phyloP scores from a whole-genome alignment of 768 basidiomycete genomes.

The Phaeotremella fagi region DNA sequence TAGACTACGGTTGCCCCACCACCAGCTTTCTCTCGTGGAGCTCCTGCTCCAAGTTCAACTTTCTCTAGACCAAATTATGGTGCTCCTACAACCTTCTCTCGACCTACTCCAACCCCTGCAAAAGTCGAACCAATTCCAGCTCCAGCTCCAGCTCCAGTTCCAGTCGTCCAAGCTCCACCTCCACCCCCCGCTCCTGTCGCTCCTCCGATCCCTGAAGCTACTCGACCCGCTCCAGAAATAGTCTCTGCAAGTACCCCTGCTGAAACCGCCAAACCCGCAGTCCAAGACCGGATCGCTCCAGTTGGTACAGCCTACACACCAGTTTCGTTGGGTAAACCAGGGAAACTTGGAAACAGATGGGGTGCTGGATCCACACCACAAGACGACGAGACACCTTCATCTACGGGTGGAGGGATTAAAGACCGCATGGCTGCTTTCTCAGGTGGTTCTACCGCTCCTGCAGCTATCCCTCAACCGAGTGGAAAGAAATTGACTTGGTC shows the following conservation, averaged over 20 bases:
- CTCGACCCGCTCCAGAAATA: constrained; percentile 11
- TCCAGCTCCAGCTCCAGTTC: constrained; percentile 28
- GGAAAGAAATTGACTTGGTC: constrained; percentile 86
- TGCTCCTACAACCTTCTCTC: constrained; percentile 1
- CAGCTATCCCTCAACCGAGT: constrained; percentile 18
- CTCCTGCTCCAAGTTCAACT: constrained; percentile 16
- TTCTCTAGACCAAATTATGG: not conserved
- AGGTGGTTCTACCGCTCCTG: constrained; percentile 25
- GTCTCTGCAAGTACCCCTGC: constrained; percentile 59
- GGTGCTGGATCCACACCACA: constrained; percentile 29
- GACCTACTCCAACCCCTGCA: constrained; percentile 8
- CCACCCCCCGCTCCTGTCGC: constrained; percentile 26
- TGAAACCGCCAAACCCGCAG: constrained; percentile 56
- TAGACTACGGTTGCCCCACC: constrained; percentile 46
- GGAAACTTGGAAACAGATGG: constrained; percentile 71
- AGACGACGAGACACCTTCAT: constrained; percentile 10
- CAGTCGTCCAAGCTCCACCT: constrained; percentile 26
- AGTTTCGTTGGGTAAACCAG: constrained; percentile 75
- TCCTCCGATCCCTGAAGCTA: constrained; percentile 10
- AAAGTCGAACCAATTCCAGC: too few species aligned
- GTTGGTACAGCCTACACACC: constrained; percentile 86
- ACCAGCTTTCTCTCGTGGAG: constrained; percentile 52
- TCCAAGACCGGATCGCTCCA: constrained; percentile 77
- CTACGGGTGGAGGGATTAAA: constrained; percentile 23
- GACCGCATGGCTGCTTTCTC: constrained; percentile 42